Evolutionary conservation across 129 eudicot genomes (phyloP), one percentile per base, ranked within the genome.

Genomic region (Calendula officinalis): DNA sequence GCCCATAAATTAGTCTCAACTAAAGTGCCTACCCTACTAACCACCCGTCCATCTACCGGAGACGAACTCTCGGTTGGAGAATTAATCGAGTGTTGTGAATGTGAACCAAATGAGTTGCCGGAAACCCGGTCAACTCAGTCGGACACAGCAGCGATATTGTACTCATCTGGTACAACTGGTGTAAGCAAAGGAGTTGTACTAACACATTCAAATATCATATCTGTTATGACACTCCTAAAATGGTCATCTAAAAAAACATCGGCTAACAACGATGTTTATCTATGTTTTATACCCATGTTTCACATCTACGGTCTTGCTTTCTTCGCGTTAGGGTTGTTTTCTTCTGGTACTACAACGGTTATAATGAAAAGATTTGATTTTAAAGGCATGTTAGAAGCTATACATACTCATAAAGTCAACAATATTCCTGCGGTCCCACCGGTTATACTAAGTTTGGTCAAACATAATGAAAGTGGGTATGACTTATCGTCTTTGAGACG

Each of bases 81-180:
- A 49, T 37, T 84, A 39, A 77, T 82, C 13, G 81, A 84, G 13
- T 63, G 72, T 27, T 79, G 86, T 61, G 89, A 80, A 8, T 79
- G 86, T 61, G 89, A 80, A 6, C 74, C 76, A 9, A 45, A 62
- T 45, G 80, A 85, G 54, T 66, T 85, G 52, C 83, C 87, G 0
- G 65, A 69, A 73, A 47, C 56, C 54, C 38, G 56, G 46, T 49
- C 76, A 3, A 76, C 64, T 65, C 94, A 85, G 50, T 80, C 90
- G 3, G 94, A 85, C 61, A 76, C 74, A 2, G 96, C 96, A 2
- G 94, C 90, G 14, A 78, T 89, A 32, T 44, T 89, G 8, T 85
- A 89, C 57, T 89, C 94, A 12, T 89, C 96, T 1, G 96, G 96
- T 41, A 89, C 96, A 13, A 89, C 96, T 1, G 96, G 96, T 38